Evolutionary conservation across 306 rosid genomes (phyloP), one percentile per base, ranked within the genome.

Genomic region (Malus asiatica): DNA sequence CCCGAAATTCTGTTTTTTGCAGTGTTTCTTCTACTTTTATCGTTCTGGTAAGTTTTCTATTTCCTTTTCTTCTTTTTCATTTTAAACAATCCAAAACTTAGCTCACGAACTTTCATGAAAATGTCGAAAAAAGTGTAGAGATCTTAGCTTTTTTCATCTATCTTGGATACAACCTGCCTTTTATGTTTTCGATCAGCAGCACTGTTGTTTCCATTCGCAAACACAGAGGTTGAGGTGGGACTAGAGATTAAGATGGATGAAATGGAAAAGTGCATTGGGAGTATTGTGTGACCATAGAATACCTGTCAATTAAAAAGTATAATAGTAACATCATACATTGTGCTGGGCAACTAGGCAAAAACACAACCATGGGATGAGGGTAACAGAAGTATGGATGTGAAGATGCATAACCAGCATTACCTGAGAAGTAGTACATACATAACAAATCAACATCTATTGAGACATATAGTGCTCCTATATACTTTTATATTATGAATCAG

Each of bases 21-120:
- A 46, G 95, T 92, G 69, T 95, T 95, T 91, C 97, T 95, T 88
- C 97, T 95, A 71, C 97, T 95, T 81, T 82, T 95, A 63, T 95
- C 99, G 45, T 95, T 92, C 92, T 95, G 99, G 99, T 93, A 89
- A 80, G 96, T 83, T 57, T 68, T 80, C 81, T 70, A 45, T 70
- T 62, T 79, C 80, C 51, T 75, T 76, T 23, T 80, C 29, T 33
- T 70, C 55, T 66, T 13, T 80, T 44, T 71, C 5, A 22, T 1
- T 68, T 33, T 30, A 66, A 48, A 48, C 12, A 40, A 32, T 66
- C 38, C 74, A 18, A 74, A 68, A 66, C 70, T 81, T 20, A 10
- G 57, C 53, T 14, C 6, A 14, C 6, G 12, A 63, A 58, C 22
- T 16, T 44, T 40, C 65, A 74, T 5, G 48, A 42, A 53, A 60